phyloP scores from a whole-genome alignment of 2,329 filamentous ascomycete species.

The Phyllosticta ampelicida region DNA sequence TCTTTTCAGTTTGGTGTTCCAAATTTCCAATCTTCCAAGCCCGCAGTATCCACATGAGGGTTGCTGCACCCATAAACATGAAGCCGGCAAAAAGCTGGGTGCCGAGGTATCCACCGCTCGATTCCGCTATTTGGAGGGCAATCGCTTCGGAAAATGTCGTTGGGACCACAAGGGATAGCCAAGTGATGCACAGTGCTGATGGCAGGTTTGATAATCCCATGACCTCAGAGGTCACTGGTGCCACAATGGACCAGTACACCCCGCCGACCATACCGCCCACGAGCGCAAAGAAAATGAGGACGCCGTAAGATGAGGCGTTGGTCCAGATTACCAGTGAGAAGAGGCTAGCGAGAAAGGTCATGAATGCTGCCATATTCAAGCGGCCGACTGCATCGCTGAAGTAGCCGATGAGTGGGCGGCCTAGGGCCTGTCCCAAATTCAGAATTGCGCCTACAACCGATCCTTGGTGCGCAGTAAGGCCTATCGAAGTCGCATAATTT shows the following conservation, averaged over 20 bases:
- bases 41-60: conserved; percentile 43
- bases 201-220: conserved; percentile 60
- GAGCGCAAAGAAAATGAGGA: conserved; percentile 61
- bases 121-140: conserved; percentile 41
- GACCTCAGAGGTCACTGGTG: conserved; percentile 61
- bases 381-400: conserved; percentile 60
- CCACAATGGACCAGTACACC: conserved; percentile 54
- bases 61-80: conserved; percentile 50
- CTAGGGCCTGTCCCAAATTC: conserved; percentile 56
- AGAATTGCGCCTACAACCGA: conserved; percentile 62
- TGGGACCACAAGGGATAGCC: conserved; percentile 60
- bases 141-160: conserved; percentile 53
- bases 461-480: conserved; percentile 55
- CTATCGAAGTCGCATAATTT: conserved; percentile 59
- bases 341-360: conserved; percentile 54
- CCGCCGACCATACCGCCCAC: conserved; percentile 57
- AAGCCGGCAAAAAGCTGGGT: conserved; percentile 51
- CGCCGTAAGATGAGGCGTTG: conserved; percentile 54
- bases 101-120: conserved; percentile 42
- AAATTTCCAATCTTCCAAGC: conserved; percentile 51
- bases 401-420: conserved; percentile 61
- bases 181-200: conserved; percentile 58
- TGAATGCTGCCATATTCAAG: conserved; percentile 58
- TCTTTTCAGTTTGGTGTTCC: conserved; percentile 29
- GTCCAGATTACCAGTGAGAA: conserved; percentile 64